Evolutionary conservation across 169 alveolate genomes (phyloP).

Genomic region (Cryptosporidium felis): DNA sequence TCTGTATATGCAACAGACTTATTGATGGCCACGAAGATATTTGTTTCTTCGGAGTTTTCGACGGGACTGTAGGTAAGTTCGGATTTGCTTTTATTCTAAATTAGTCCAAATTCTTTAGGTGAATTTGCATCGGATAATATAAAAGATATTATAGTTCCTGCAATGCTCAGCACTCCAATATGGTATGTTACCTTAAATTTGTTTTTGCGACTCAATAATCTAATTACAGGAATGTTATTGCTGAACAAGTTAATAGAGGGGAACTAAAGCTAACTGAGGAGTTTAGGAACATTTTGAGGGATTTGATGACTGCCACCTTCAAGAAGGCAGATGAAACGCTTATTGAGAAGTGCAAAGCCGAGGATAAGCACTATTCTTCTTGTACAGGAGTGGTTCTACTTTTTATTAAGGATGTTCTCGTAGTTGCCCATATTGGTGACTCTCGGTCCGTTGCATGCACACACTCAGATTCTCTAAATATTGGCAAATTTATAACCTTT

Average conservation of each 20-base stretch:
- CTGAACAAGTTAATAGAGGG: constrained; percentile 33
- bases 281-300: constrained; percentile 7
- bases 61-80: constrained; percentile 85
- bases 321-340: constrained; percentile 76
- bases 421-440: constrained; percentile 81
- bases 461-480: constrained; percentile 6
- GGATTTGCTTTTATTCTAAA: neutral
- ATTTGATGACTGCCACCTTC: constrained; percentile 72
- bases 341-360: constrained; percentile 73
- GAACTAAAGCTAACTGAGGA: constrained; percentile 29
- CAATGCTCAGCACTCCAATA: constrained; percentile 73
- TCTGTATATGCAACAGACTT: constrained; percentile 75
- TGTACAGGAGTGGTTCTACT: constrained; percentile 82
- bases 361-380: constrained; percentile 80
- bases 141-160: constrained; percentile 78
- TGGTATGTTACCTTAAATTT: constrained; percentile 69
- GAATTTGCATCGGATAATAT: constrained; percentile 80
- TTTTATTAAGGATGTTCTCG: constrained; percentile 75
- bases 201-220: neutral
- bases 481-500: constrained; percentile 75
- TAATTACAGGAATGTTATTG: constrained; percentile 24
- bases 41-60: constrained; percentile 82
- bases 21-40: constrained; percentile 69
- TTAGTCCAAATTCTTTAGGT: constrained; percentile 33
- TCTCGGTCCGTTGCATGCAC: constrained; percentile 18